Conservation (phyloP, 139 green algal species). For the Yamagishiella unicocca region DNA sequence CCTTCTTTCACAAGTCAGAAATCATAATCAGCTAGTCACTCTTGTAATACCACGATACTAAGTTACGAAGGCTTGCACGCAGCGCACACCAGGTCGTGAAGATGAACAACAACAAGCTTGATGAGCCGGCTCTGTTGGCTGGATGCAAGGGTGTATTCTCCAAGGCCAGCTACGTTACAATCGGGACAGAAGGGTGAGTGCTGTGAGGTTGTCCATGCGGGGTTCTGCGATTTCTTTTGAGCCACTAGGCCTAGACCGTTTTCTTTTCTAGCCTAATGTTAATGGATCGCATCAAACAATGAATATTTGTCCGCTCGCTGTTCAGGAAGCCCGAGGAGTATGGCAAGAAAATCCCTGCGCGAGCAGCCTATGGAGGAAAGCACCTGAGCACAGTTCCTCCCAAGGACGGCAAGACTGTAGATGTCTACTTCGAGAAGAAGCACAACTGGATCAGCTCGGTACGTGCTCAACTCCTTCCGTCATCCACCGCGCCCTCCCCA, state of each 20-base stretch:
- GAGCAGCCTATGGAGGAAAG: constrained; percentile 73
- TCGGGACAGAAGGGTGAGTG: constrained; percentile 66
- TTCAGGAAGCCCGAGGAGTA: constrained; percentile 74
- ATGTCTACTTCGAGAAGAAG: constrained; percentile 86
- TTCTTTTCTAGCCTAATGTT: no score
- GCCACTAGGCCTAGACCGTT: no score
- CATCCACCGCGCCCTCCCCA: no score
- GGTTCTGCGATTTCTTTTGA: not conserved
- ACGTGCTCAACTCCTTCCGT: not conserved
- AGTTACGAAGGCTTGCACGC: no score
- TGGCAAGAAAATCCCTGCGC: constrained; percentile 56
- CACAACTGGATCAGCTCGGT: constrained; percentile 76
- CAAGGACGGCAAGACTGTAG: constrained; percentile 71
- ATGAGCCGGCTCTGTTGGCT: constrained; percentile 75
- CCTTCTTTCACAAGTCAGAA: no score
- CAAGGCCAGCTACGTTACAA: constrained; percentile 78
- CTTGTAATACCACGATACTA: no score
- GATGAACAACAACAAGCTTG: constrained; percentile 84
- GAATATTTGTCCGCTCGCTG: no score
- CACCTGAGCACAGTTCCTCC: constrained; percentile 69
- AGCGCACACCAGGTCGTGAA: no score
- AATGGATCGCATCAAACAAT: no score
- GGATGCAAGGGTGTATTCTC: constrained; percentile 77
- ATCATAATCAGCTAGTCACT: no score
- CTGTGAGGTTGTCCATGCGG: no score